Base-by-base conservation (phyloP, 1,284 basidiomycete genomes). In the Meira nashicola region DNA sequence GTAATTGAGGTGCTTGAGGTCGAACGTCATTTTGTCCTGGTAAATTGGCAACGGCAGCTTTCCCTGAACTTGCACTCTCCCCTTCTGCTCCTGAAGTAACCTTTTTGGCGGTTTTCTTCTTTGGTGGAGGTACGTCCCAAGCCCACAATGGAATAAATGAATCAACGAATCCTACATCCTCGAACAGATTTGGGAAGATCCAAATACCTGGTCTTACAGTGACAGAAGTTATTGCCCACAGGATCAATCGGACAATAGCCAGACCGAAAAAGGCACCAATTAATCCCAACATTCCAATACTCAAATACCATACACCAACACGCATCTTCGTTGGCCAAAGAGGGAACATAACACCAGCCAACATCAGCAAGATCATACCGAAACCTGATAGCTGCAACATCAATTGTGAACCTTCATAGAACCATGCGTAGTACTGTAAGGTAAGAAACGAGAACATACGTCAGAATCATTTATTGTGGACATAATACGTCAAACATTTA, bases 331-430 rank as follows among this genome's bases (percentile, higher is more conserved):
- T 86, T 1, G 94, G 94, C 94, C 95, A 98, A 14, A 98, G 84
- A 0, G 94, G 94, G 85, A 97, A 99, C 92, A 99, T 96, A 77
- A 97, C 94, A 1, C 90, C 93, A 1, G 89, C 93, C 47, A 99
- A 86, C 83, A 98, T 92, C 74, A 96, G 83, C 37, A 84, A 86
- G 57, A 98, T 92, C 90, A 99, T 93, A 38, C 87, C 86, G 21
- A 89, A 82, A 11, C 90, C 94, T 39, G 92, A 91, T n/a, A 92
- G 84, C 73, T 94, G 92, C 12, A 90, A 92, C 66, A 87, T 90
- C 83, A 92, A 87, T 77, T 96, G 92, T 2, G 89, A 89, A 41
- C 92, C 92, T 66, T 95, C 92, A 80, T 92, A 92, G 80, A 98
- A 91, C 94, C 94, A 98, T 17, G 89, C 92, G 78, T 90, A 98